Evolutionary conservation across 345 rosid species (phyloP), one percentile per base, ranked within the genome.

Genomic region (Hibiscus mutabilis): DNA sequence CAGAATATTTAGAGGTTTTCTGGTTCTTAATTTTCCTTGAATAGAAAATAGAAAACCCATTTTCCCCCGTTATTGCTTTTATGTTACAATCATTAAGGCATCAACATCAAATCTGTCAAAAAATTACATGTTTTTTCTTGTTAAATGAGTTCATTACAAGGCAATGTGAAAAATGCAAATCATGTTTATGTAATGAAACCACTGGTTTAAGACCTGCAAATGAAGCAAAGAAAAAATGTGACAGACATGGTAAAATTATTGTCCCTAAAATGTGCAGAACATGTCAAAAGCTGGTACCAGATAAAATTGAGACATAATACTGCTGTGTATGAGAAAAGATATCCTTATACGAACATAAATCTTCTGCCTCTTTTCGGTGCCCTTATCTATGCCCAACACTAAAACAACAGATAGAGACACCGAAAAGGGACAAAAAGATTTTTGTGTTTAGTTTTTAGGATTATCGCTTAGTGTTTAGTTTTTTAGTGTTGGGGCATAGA

Each of bases 281-380:
- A 76, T 22, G 8, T 53, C 51, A 15, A 65, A 65, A 64, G 67
- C 51, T 69, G 47, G 18, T 14, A 19, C n/a, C 47, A 37, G 55
- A 53, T 66, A 49, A 76, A 18, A 57, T 49, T 47, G 66, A 73
- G 46, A 33, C 68, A 9, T 29, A 64, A 44, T 12, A 21, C 25
- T 55, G 11, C 65, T 25, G 37, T 42, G 29, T 24, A 69, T 64
- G 59, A 24, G 24, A 55, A 69, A 71, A n/a, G 46, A 40, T 40
- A 7, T 29, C 33, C 4, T 2, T 29, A 29, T 29, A 2, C 33
- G 33, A 29, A 29, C 33, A 29, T 4, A 29, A 29, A 29, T 29
- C 4, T 2, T 29, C 33, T 29, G 4, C 0, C 33, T 29, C 33
- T 29, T 29, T 29, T 29, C 33, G 4, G 33, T 29, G 33, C 5